Base-by-base conservation (phyloP, 2,329 filamentous ascomycete species). In the Hymenoscyphus linearis region DNA sequence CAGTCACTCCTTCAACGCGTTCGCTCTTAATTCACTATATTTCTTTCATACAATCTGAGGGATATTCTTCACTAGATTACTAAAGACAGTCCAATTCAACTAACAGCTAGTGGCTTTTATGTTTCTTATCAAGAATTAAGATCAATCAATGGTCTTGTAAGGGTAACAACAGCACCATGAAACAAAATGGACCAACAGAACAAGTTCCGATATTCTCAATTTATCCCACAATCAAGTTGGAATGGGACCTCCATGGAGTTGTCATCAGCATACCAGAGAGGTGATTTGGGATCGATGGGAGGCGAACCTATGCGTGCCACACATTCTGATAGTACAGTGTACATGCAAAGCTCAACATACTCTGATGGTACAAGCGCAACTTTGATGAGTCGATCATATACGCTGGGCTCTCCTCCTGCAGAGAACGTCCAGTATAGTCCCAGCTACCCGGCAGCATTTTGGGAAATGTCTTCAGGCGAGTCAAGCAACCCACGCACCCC, bases 111-210 rank as follows among this genome's bases (percentile, higher is more conserved):
- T 59, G 57, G 25, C 44, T 36, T 25, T 35, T 27, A 25, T 40
- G 16, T 53, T 16, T 27, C 36, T 26, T 35, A 53, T 10, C 36
- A 25, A 16, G 31, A 52, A 18, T 22, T 40, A 36, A 40, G 57
- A 60, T 57, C 62, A 60, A 64, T 57, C 60, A 60, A 64, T 64
- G 14, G 34, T 34, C 35, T 36, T 27, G 50, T 47, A 58, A 60
- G 57, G 62, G 52, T 57, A 25, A 52, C 40, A n/a, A 64, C 62
- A 64, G 62, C 34, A 63, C 61, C 58, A 56, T 53, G 25, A 50
- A 55, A 31, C 31, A 31, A 31, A 31, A 57, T 57, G 62, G 60
- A 54, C 36, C 47, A 27, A 60, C 47, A 55, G 44, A n/a, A 57
- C 25, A 36, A 16, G 18, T 22, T n/a, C 16, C 18, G n/a, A 27